Conservation (phyloP, 2,329 filamentous ascomycete species). For the Plenodomus tracheiphilus region DNA sequence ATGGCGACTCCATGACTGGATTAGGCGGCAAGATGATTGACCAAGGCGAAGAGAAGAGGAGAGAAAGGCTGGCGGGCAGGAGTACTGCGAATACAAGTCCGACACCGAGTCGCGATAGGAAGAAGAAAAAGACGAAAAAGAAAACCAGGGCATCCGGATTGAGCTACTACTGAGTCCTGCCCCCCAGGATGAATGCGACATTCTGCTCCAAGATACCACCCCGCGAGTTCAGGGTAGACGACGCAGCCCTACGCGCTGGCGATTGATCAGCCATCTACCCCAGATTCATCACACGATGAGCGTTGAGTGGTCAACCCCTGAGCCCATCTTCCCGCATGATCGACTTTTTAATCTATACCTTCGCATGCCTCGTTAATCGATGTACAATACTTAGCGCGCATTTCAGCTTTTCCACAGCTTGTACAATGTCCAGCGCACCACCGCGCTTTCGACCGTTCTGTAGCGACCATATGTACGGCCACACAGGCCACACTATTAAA, state of each 20-base stretch:
- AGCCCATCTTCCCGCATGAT: too few relatives aligned
- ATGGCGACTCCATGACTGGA: conserved; percentile 24
- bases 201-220: not conserved
- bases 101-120: conserved; percentile 21
- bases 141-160: conserved; percentile 30
- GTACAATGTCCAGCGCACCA: too few relatives aligned
- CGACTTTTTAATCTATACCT: not conserved
- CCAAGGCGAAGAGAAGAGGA: conserved; percentile 10
- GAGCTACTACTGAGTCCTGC: conserved; percentile 29
- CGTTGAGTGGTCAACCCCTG: too few relatives aligned
- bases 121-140: conserved; percentile 28
- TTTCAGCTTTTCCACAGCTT: not conserved
- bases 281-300: not conserved
- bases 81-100: conserved; percentile 15
- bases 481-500: too few relatives aligned
- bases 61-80: conserved; percentile 12
- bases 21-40: conserved; percentile 17
- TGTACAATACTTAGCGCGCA: not conserved
- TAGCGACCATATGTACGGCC: too few relatives aligned
- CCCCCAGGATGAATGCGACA: not conserved
- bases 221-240: not conserved
- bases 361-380: not conserved
- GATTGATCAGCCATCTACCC: not conserved
- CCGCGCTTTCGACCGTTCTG: too few relatives aligned
- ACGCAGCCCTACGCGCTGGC: not conserved